A percentile compares a stretch with the other conserved stretches of the same genome.
Conservation (phyloP, 139 green algal species). For the Ettlia oleoabundans region DNA sequence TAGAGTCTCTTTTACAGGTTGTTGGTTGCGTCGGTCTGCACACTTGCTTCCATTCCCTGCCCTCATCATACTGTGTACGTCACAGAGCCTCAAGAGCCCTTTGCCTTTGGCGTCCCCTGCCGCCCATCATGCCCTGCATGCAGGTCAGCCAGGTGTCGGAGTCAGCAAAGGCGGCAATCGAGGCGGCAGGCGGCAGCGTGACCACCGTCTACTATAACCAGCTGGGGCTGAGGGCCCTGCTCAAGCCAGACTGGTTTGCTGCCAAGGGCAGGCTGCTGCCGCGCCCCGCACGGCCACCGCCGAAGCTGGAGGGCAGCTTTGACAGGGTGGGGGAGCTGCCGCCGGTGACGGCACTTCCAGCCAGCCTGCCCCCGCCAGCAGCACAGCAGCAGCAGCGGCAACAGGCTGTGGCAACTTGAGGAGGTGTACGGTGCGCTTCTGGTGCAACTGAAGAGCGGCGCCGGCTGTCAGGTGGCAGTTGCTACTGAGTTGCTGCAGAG, state of each 20-base stretch:
- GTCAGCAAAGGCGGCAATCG: slow-evolving; percentile 62
- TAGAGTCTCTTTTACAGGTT: too few relatives aligned
- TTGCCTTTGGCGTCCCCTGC: too few relatives aligned
- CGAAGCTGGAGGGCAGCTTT: slow-evolving; percentile 66
- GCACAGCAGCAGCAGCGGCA: background rate
- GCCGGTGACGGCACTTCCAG: slow-evolving; percentile 18
- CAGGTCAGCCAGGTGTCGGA: slow-evolving; percentile 79
- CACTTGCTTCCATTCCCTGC: too few relatives aligned
- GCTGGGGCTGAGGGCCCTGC: slow-evolving; percentile 82
- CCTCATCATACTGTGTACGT: too few relatives aligned
- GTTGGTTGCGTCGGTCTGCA: too few relatives aligned
- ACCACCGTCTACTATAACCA: slow-evolving; percentile 94
- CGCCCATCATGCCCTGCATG: slow-evolving; percentile 24
- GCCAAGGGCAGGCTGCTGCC: slow-evolving; percentile 78
- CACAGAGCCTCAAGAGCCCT: too few relatives aligned
- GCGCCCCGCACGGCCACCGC: slow-evolving; percentile 71
- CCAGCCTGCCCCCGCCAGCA: background rate
- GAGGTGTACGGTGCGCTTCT: background rate
- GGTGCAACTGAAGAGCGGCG: background rate
- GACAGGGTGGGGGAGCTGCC: slow-evolving; percentile 61
- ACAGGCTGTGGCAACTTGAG: background rate
- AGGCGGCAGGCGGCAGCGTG: slow-evolving; percentile 79
- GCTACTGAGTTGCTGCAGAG: background rate
- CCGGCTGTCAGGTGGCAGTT: background rate
- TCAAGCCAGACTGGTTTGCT: slow-evolving; percentile 79